Conservation (phyloP, 192 early-diverging fungal genomes). For the Coemansia sp. region DNA sequence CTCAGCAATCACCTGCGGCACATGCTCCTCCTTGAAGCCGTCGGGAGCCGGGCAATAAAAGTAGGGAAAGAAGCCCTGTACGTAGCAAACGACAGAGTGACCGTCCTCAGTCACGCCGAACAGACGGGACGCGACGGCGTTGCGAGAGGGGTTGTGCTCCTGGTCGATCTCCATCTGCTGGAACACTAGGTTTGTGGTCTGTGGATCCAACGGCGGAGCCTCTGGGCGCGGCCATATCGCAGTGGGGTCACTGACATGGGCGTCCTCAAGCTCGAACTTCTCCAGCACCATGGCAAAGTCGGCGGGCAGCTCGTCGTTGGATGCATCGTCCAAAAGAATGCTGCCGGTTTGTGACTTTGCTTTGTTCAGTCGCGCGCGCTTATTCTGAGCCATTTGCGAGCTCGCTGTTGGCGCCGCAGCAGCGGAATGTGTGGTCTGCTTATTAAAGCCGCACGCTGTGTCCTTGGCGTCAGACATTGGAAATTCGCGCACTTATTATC, state of each 20-base stretch:
- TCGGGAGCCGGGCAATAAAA: slow-evolving; percentile 93
- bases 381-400: slow-evolving; percentile 28
- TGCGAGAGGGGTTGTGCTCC: slow-evolving; percentile 58
- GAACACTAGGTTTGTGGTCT: slow-evolving; percentile 68
- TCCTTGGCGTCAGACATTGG: slow-evolving; percentile 8
- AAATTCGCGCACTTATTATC: not conserved
- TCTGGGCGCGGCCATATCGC: slow-evolving; percentile 34
- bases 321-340: slow-evolving; percentile 21
- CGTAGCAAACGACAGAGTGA: slow-evolving; percentile 90
- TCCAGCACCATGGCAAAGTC: slow-evolving; percentile 59
- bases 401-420: slow-evolving; percentile 21
- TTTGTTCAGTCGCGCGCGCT: slow-evolving; percentile 45
- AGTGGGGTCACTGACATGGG: slow-evolving; percentile 30
- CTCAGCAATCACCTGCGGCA: slow-evolving; percentile 51
- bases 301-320: slow-evolving; percentile 32
- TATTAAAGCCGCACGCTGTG: slow-evolving; percentile 8
- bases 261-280: slow-evolving; percentile 39
- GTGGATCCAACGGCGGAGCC: slow-evolving; percentile 34
- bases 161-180: slow-evolving; percentile 98
- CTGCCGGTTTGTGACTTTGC: slow-evolving; percentile 33
- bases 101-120: slow-evolving; percentile 91
- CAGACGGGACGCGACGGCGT: slow-evolving; percentile 72
- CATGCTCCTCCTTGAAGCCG: slow-evolving; percentile 67
- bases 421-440: not conserved
- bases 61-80: slow-evolving; percentile 89